Evolutionary conservation across 768 basidiomycete genomes (phyloP).

Genomic region (Cyathus striatus): DNA sequence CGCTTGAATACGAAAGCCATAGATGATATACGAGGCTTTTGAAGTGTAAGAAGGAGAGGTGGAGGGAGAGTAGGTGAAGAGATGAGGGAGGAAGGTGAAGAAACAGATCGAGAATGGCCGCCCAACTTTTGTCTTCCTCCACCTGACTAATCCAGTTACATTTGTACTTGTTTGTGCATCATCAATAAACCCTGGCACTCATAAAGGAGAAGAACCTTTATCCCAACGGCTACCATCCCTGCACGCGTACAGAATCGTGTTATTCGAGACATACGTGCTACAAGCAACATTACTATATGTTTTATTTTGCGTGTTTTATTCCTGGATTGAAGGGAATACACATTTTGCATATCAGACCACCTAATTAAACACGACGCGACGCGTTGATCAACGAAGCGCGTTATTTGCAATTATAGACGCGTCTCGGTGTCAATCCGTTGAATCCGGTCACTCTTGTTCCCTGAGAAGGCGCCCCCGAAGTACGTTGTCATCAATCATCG

Average conservation of each 20-base stretch:
- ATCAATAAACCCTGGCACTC: background rate
- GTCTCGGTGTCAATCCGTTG: background rate
- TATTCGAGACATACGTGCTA: too few species aligned
- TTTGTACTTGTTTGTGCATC: slow-evolving; percentile 7
- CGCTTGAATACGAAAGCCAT: slow-evolving; percentile 37
- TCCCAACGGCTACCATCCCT: too few species aligned
- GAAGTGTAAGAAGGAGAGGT: background rate
- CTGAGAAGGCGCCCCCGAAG: too few species aligned
- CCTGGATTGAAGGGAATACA: too few species aligned
- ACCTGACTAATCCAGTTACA: slow-evolving; percentile 24
- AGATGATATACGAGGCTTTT: slow-evolving; percentile 4
- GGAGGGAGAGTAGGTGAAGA: slow-evolving; percentile 9
- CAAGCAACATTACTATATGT: too few species aligned
- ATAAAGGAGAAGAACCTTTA: background rate
- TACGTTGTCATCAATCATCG: too few species aligned
- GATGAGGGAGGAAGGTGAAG: slow-evolving; percentile 15
- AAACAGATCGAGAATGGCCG: slow-evolving; percentile 11
- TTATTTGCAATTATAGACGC: slow-evolving; percentile 17
- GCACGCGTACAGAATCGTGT: too few species aligned
- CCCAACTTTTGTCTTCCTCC: slow-evolving; percentile 20
- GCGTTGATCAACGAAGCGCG: slow-evolving; percentile 18
- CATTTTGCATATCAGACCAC: too few species aligned
- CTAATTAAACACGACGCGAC: slow-evolving; percentile 18
- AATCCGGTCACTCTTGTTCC: too few species aligned
- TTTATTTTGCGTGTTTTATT: too few species aligned